Evolutionary conservation across 73 alveolate genomes (phyloP), one percentile per base, ranked within the genome.

Genomic region (Breviolum minutum): DNA sequence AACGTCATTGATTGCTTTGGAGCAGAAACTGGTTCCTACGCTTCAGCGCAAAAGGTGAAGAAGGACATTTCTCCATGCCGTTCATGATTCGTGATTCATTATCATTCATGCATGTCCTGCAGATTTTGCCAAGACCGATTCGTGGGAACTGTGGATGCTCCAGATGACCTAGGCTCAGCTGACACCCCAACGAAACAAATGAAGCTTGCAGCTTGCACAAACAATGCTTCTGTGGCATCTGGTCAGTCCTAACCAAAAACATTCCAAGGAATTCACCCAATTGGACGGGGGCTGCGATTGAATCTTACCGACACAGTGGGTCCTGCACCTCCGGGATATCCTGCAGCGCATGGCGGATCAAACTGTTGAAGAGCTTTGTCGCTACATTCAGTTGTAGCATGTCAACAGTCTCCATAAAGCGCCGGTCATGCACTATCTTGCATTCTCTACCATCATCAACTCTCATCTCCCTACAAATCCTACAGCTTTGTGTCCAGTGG

Each of bases 61-160:
- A 40, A 40, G 54, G 54, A 40, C 54, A 40, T 40, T 40, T 40
- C 54, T 40, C 54, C 54, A 40, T 40, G 54, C 54, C 54, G 3
- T 0, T 40, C n/a, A 2, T 2, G 77, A 17, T 22, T 68, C n/a
- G 77, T 22, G 3, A 17, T 22, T 68, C 17, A 68, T 68, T 68
- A 22, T 68, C 17, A 68, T 68, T 68, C 1, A 79, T 30, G 19
- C 71, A 14, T 7, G 71, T 81, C 90, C 90, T 83, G 92, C 54
- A 83, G 92, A 83, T 83, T 83, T 61, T 83, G 92, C 92, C 92
- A 83, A 17, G 92, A 83, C 16, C 92, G 92, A 40, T 83, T 83
- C 16, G 92, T 83, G 20, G 92, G 73, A 24, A 62, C 62, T 54
- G 92, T 14, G 20, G 92, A 61, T 71, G 92, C 61, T 5, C 92